Base-by-base conservation (phyloP, 768 basidiomycete genomes). In the Tephrocybe sp. region DNA sequence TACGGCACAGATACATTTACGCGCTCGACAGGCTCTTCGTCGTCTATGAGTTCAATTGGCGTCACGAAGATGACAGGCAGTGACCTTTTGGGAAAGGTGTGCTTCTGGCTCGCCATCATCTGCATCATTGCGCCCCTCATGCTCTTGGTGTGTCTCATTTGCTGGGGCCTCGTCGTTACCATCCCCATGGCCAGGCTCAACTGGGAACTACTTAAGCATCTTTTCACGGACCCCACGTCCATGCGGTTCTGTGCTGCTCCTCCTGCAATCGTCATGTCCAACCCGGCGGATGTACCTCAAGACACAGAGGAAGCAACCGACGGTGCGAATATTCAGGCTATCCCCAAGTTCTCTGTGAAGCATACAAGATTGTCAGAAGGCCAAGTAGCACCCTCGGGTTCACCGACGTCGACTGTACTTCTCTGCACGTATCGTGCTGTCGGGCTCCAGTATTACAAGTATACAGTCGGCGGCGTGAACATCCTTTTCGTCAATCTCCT, bases 161-260 rank as follows among this genome's bases (percentile, higher is more conserved):
- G 97, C 70, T 99, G 94, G 94, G 93, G 78, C n/a, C 76, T 93
- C 52, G 84, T 99, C 52, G 77, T 99, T 64, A 90, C 94, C 49
- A 89, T 99, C 56, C 97, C 97, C 3, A 99, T 99, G 97, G 97
- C 94, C 25, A 95, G 88, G 65, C 78, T 99, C 43, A 91, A 85
- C 57, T 98, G 95, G 95, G 91, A 83, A n/a, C 78, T 99, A 37
- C 77, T 98, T 62, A 83, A 85, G 39, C 79, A 90, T 64, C 76
- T 99, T 43, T 84, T 86, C 61, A 67, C 76, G 45, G 84, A 86
- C 52, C 94, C 97, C 0, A 84, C 85, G 24, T 77, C 78, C 33
- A 87, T 99, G 56, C 90, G 95, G 46, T 98, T 99, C 73, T 94
- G 94, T 57, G 82, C 93, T 3, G 88, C 97, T 8, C 94, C 88